These are phyloP conservation scores for Aspergillus conjunctus DNA, from an alignment of 495 filamentous ascomycete genomes.

Conservation along the genomic window DNA sequence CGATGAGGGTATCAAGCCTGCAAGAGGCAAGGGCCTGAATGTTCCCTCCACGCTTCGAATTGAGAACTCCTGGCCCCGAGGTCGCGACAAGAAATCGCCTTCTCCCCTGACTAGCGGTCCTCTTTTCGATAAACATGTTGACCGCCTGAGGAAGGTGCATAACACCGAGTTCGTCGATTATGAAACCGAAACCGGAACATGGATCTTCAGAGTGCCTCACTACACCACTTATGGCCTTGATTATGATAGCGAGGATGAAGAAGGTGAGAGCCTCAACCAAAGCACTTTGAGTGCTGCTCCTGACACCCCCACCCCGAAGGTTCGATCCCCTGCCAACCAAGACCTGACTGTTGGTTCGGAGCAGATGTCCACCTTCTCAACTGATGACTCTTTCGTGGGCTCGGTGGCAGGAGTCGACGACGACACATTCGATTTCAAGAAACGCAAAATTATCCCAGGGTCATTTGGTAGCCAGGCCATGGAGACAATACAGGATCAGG, in stretches of 20 bases:
- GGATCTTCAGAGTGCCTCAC: slow-evolving; percentile 90
- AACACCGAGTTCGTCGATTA: slow-evolving; percentile 84
- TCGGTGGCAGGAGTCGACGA: slow-evolving; percentile 61
- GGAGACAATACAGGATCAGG: slow-evolving; percentile 54
- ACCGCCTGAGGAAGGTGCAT: slow-evolving; percentile 71
- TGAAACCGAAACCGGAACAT: slow-evolving; percentile 73
- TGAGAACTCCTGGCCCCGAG: slow-evolving; percentile 87
- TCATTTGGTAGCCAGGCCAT: slow-evolving; percentile 68
- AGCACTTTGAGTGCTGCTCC: slow-evolving; percentile 62
- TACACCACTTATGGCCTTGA: slow-evolving; percentile 95
- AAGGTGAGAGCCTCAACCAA: slow-evolving; percentile 53
- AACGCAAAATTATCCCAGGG: slow-evolving; percentile 70
- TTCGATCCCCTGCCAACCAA: slow-evolving; percentile 34
- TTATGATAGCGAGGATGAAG: slow-evolving; percentile 76
- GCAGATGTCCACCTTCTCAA: slow-evolving; percentile 50
- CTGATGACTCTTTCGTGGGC: slow-evolving; percentile 51
- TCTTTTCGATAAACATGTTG: slow-evolving; percentile 76
- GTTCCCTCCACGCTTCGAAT: slow-evolving; percentile 83
- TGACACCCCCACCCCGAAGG: slow-evolving; percentile 60
- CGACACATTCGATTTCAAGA: slow-evolving; percentile 82
- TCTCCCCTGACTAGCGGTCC: slow-evolving; percentile 56
- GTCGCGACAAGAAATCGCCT: slow-evolving; percentile 58
- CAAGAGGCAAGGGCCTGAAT: slow-evolving; percentile 83
- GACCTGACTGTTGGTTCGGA: slow-evolving; percentile 46
- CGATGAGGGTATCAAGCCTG: slow-evolving; percentile 70